Percentiles rank a stretch among this genome's conserved stretches.
Evolutionary conservation across 2,329 filamentous ascomycete species (phyloP).

Genomic region (Ophiocordyceps robertsii): DNA sequence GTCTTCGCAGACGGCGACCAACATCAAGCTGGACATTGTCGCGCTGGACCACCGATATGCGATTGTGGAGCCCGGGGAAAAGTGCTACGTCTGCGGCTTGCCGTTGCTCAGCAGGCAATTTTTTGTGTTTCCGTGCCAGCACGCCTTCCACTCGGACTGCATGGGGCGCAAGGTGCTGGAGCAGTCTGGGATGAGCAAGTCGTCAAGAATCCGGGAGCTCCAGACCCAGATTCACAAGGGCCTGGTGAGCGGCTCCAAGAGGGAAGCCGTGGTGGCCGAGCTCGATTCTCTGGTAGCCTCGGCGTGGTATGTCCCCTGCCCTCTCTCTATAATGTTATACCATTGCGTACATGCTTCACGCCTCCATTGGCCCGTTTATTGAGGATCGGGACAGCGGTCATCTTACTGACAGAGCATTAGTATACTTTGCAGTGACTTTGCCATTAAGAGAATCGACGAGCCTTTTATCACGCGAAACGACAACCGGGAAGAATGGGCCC

Average conservation of each 20-base stretch:
- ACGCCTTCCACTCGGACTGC: conserved; percentile 94
- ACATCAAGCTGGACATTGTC: conserved; percentile 83
- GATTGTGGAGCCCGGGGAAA: conserved; percentile 91
- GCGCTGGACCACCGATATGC: conserved; percentile 81
- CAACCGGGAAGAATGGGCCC: conserved; percentile 66
- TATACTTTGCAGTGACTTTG: conserved; percentile 87
- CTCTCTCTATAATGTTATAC: neutral
- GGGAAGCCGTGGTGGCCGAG: conserved; percentile 76
- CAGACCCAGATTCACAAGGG: conserved; percentile 74
- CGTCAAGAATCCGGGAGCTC: conserved; percentile 70
- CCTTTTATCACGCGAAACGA: conserved; percentile 71
- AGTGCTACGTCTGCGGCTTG: conserved; percentile 77
- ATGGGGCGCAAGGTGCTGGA: conserved; percentile 76
- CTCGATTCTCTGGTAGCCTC: conserved; percentile 84
- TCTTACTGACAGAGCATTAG: conserved; percentile 28
- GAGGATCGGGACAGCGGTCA: no score
- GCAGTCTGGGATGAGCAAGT: conserved; percentile 61
- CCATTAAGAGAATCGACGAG: conserved; percentile 87
- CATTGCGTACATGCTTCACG: no score
- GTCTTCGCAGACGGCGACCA: conserved; percentile 70
- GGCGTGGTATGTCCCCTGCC: conserved; percentile 50
- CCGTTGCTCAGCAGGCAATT: conserved; percentile 85
- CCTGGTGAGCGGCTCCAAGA: conserved; percentile 52
- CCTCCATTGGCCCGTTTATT: no score
- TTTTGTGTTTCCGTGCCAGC: conserved; percentile 97